phyloP scores from a whole-genome alignment of 2,329 filamentous ascomycete genomes.

The Aquanectria penicillioides region DNA sequence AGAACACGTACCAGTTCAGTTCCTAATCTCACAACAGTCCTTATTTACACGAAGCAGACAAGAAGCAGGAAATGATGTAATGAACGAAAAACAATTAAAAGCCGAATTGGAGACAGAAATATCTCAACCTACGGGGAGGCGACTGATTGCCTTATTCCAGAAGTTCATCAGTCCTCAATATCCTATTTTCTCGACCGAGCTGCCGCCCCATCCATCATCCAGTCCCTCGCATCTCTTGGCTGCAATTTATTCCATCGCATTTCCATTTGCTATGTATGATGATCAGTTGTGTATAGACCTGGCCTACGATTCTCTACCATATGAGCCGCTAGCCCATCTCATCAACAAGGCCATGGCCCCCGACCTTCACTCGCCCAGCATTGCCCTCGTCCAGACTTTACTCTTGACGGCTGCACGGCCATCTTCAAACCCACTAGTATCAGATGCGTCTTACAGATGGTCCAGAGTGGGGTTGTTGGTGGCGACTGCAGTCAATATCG shows the following conservation, averaged over 20 bases:
- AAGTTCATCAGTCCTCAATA: slow-evolving; percentile 23
- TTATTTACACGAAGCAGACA: slow-evolving; percentile 26
- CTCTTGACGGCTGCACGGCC: slow-evolving; percentile 19
- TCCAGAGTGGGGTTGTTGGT: slow-evolving; percentile 24
- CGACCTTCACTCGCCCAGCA: slow-evolving; percentile 29
- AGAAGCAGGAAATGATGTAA: slow-evolving; percentile 15
- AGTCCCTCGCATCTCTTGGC: slow-evolving; percentile 16
- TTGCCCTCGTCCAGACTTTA: slow-evolving; percentile 22
- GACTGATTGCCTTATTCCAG: slow-evolving; percentile 20
- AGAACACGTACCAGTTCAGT: slow-evolving; percentile 21
- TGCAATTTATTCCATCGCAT: slow-evolving; percentile 29
- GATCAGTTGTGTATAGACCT: slow-evolving; percentile 35
- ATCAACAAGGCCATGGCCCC: slow-evolving; percentile 22
- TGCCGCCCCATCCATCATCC: slow-evolving; percentile 13
- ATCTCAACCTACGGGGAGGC: slow-evolving; percentile 3
- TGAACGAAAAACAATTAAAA: slow-evolving; percentile 4
- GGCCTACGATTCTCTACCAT: slow-evolving; percentile 33
- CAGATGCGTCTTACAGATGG: slow-evolving; percentile 28
- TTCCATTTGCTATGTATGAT: slow-evolving; percentile 33
- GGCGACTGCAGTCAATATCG: slow-evolving; percentile 27
- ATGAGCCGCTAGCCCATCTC: slow-evolving; percentile 22
- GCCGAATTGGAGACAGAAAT: slow-evolving; percentile 10
- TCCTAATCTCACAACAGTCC: slow-evolving; percentile 23
- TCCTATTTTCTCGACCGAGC: slow-evolving; percentile 25
- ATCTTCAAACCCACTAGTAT: slow-evolving; percentile 29